Base-by-base conservation (phyloP, 768 basidiomycete genomes). In the Auricularia sp. region DNA sequence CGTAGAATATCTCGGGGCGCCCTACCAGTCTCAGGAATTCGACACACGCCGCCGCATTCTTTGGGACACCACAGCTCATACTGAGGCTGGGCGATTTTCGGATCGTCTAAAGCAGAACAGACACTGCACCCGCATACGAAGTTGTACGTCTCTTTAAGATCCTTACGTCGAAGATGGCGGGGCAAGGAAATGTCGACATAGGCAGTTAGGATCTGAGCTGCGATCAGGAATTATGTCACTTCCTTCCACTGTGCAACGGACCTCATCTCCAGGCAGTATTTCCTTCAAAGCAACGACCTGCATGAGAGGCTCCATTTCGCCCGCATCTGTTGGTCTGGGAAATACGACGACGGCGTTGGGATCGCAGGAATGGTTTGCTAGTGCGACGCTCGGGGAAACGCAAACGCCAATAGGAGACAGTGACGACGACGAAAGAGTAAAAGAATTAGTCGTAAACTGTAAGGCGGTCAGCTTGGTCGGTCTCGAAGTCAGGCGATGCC, bases 271-370 rank as follows among this genome's bases (percentile, higher is more conserved):
- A 0, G 79, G 72, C 1, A 68, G 62, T 39, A 98, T 88, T 14
- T 83, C 77, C 62, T 81, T 82, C 34, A 98, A 73, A 0, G 89
- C 86, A 13, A 94, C 75, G 11, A 97, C 80, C 44, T 89, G 83
- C 84, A 94, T 81, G 35, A 83, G 66, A 0, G 89, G 85, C 71
- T 88, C 87, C 16, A 33, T 1, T 63, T 68, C 44, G 62, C n/a
- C 65, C 65, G 1, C 75, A 69, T 14, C 73, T 67, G 13, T 70
- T 3, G 80, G 73, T 3, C 84, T 79, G 61, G 95, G 94, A 71
- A 96, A 98, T 3, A 98, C 91, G n/a, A 95, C 83, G 37, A 88
- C 91, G 0, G 89, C 92, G 71, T 97, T 95, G 0, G 92, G 92
- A 24, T 84, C 81, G 71, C 94, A 95, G 0, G 89, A 90, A 71